These are phyloP conservation scores for Cupressus sempervirens DNA, from an alignment of 75 land plant genomes.

Conservation along the genomic window DNA sequence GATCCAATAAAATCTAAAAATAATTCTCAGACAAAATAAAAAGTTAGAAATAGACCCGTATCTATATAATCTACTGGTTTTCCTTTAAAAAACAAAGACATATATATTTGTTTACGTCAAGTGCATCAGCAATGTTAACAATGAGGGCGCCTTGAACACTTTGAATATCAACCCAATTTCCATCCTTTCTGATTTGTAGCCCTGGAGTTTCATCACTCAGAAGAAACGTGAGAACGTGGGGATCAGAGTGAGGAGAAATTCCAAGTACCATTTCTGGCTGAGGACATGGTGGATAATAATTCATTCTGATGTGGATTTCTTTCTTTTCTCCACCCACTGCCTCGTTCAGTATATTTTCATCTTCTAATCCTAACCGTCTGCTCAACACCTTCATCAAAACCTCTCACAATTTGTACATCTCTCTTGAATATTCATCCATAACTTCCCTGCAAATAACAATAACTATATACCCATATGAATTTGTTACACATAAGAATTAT, in stretches of 20 bases:
- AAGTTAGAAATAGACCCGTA: no score
- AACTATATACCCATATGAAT: no score
- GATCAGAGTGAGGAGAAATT: slow-evolving; percentile 12
- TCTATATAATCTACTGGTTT: no score
- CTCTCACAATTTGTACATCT: background rate
- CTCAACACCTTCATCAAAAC: background rate
- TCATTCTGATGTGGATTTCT: background rate
- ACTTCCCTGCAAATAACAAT: background rate
- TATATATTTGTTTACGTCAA: slow-evolving; percentile 11
- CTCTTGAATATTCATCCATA: background rate
- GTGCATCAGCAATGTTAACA: slow-evolving; percentile 22
- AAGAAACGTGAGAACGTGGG: slow-evolving; percentile 15
- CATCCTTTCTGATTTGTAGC: slow-evolving; percentile 12
- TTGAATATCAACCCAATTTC: slow-evolving; percentile 17
- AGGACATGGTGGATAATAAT: slow-evolving; percentile 20
- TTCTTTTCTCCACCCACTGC: slow-evolving; percentile 17
- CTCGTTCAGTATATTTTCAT: slow-evolving; percentile 9
- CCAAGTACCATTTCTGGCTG: slow-evolving; percentile 22
- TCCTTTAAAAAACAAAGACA: background rate
- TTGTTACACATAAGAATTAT: no score
- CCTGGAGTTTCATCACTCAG: slow-evolving; percentile 16
- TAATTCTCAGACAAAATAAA: no score
- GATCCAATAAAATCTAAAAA: no score
- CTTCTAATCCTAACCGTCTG: slow-evolving; percentile 25
- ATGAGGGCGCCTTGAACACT: slow-evolving; percentile 14